Evolutionary conservation across 1,284 basidiomycete species (phyloP), one percentile per base, ranked within the genome.

Genomic region (Heterobasidion annosum): DNA sequence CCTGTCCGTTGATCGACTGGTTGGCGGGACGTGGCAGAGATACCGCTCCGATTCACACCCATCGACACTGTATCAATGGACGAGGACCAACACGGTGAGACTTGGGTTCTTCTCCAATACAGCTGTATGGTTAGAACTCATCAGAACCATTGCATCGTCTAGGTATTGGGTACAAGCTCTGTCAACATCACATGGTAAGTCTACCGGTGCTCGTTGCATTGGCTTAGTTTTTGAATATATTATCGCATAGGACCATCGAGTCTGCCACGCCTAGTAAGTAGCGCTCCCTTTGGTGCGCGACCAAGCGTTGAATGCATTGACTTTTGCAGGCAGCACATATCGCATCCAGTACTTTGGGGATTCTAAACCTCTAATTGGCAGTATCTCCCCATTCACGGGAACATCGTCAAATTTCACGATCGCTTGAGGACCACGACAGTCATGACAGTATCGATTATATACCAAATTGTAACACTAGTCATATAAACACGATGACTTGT

Each of bases 21-120:
- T 73, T 7, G 65, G 71, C 33, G 77, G 74, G 9, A 63, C 70
- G 50, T 91, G 87, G 87, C 68, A 58, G 53, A 64, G 75, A 0
- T 78, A 85, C 50, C 73, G 82, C 47, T 84, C 86, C 2, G 90
- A 93, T 67, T 89, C 88, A 12, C 89, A 91, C 66, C 86, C 87
- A 34, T 90, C 87, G 8, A 91, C 90, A 1, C 77, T 74, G 18
- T 89, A 80, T 65, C 72, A 76, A 54, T 92, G 90, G 90, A 68
- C 63, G 32, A 73, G 84, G 65, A 79, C 74, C 5, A 82, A 68
- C 67, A 72, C 71, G 0, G 78, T 85, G 59, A 56, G 78, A 56
- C 15, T 25, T 25, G 25, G 25, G 4, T 25, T 25, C 4, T 25
- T 3, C 4, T 3, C 32, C 37, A 18, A 33, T 32, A 19, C 34